These are phyloP conservation scores for Polygonum maritimum DNA, from an alignment of 148 eudicot genomes.

Conservation along the genomic window DNA sequence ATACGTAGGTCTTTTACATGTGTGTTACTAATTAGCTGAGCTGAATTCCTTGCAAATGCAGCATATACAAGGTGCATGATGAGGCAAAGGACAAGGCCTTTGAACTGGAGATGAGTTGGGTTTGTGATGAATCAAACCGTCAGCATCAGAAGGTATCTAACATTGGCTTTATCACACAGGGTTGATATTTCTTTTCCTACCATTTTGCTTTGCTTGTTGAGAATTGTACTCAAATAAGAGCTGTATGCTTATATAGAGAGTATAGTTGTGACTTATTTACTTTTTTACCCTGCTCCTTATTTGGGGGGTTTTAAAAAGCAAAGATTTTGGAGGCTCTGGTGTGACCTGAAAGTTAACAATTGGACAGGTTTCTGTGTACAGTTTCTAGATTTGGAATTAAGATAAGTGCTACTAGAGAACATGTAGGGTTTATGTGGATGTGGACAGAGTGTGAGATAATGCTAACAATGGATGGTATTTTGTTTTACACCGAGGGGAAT, in stretches of 20 bases:
- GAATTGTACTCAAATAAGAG: neutral
- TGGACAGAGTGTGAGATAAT: neutral
- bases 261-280: neutral
- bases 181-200: neutral
- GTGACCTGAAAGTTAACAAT: neutral
- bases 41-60: constrained; percentile 22
- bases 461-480: neutral
- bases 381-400: neutral
- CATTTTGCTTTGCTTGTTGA: neutral
- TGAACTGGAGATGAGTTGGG: constrained; percentile 97
- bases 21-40: neutral
- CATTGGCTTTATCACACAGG: neutral
- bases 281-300: neutral
- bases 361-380: neutral
- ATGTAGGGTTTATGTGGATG: neutral
- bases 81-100: constrained; percentile 98
- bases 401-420: neutral
- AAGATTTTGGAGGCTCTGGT: neutral
- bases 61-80: constrained; percentile 93
- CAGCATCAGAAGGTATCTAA: constrained; percentile 78
- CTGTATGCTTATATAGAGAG: neutral
- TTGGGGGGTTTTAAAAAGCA: neutral
- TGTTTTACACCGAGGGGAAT: neutral
- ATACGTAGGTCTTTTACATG: neutral
- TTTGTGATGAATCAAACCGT: constrained; percentile 90